Base-by-base conservation (phyloP, 495 filamentous ascomycete species). In the Penicillium atrosanguineum region DNA sequence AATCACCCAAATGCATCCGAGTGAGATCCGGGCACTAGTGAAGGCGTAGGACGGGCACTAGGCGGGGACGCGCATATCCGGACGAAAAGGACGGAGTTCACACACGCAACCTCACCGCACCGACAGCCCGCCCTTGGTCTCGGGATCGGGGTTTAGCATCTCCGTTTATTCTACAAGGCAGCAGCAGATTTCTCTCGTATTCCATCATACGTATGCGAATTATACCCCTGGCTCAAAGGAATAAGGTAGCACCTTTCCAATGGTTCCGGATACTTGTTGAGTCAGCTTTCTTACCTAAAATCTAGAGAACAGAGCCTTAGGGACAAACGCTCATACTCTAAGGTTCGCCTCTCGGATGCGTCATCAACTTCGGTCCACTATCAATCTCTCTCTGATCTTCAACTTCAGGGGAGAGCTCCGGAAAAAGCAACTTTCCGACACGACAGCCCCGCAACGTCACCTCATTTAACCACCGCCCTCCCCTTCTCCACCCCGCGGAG, bases 401-500 rank as follows among this genome's bases (percentile, higher is more conserved):
- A 48, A 40, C 44, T 19, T 53, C 53, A 53, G 45, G 47, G 45
- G 48, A 44, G 37, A 56, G 42, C 55, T 45, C 29, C 55, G 52
- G 56, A 36, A 48, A 52, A 50, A 48, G 31, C 47, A 36, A 34
- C 18, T 42, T 34, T 51, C 55, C 45, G 48, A 50, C 48, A 48
- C 48, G 50, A 52, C 15, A 48, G 48, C 57, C 61, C 63, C 61
- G 61, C 61, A 64, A 46, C 55, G 38, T 56, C 50, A 4, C 18
- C 43, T 58, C 52, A 52, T 40, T 55, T 55, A 48, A 58, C 49
- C 49, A 52, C 55, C 55, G 47, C 56, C 47, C 43, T 52, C 39
- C 47, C n/a, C 40, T 45, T 34, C 57, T 64, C 60, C 55, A 61
- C 57, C 53, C 61, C 55, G 60, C 60, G 60, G 47, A 63, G 56